Conservation (phyloP, 495 filamentous ascomycete genomes). For the Jackrogersella multiformis region DNA sequence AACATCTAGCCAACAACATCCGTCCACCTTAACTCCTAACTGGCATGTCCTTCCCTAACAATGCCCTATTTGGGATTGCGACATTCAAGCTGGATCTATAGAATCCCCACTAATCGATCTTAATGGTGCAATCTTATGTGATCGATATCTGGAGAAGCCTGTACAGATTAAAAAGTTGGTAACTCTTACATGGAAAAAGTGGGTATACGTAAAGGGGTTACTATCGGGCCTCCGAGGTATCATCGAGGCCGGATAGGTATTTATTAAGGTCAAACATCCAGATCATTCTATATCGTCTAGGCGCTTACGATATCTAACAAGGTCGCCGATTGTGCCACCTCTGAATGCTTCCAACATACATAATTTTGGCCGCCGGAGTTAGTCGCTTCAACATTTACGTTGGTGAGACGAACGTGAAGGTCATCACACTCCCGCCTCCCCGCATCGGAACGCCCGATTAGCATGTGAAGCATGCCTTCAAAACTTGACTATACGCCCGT, state of each 20-base stretch:
- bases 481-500: not conserved
- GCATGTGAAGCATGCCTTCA: slow-evolving; percentile 3
- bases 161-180: not conserved
- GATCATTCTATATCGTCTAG: not conserved
- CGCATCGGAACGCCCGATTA: not conserved
- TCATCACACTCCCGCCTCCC: not conserved
- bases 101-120: slow-evolving; percentile 1
- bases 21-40: not conserved
- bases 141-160: slow-evolving; percentile 3
- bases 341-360: slow-evolving; percentile 5
- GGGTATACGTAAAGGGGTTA: not conserved
- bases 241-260: not conserved
- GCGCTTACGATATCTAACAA: not conserved
- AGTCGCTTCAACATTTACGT: not conserved
- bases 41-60: not conserved
- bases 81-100: not conserved
- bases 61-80: not conserved
- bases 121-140: not conserved
- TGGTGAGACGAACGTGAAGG: not conserved
- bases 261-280: not conserved
- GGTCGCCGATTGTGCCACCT: not conserved
- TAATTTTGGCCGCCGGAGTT: not conserved
- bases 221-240: not conserved
- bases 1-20: not conserved
- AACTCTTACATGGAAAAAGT: not conserved